These are phyloP conservation scores for Artemisia princeps DNA, from an alignment of 140 eudicot genomes.

Conservation along the genomic window DNA sequence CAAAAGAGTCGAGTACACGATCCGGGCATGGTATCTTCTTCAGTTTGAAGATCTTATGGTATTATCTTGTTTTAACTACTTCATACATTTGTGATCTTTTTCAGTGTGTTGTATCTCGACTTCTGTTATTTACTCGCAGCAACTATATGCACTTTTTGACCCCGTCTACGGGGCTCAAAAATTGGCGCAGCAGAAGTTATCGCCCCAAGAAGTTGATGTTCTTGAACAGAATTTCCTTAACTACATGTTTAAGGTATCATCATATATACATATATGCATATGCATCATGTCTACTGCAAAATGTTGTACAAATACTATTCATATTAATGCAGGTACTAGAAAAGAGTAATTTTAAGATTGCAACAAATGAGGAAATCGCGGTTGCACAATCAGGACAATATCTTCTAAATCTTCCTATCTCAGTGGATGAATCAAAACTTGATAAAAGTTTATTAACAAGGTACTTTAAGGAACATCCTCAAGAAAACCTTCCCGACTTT, in stretches of 20 bases:
- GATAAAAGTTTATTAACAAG: slow-evolving; percentile 68
- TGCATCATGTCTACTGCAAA: slow-evolving; percentile 23
- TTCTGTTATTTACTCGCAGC: slow-evolving; percentile 16
- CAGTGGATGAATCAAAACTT: slow-evolving; percentile 93
- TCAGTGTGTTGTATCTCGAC: neutral
- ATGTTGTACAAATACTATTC: neutral
- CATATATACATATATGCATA: neutral
- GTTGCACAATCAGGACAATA: slow-evolving; percentile 85
- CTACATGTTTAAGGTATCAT: slow-evolving; percentile 53
- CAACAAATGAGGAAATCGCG: slow-evolving; percentile 75
- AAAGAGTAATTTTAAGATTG: slow-evolving; percentile 83
- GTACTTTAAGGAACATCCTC: slow-evolving; percentile 65
- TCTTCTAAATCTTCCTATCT: slow-evolving; percentile 88
- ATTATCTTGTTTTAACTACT: neutral
- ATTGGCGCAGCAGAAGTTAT: slow-evolving; percentile 37
- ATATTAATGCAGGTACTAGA: slow-evolving; percentile 48
- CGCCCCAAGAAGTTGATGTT: slow-evolving; percentile 36
- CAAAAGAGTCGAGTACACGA: slow-evolving; percentile 73
- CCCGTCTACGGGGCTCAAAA: slow-evolving; percentile 36
- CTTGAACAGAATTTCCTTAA: slow-evolving; percentile 34
- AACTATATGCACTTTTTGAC: slow-evolving; percentile 36
- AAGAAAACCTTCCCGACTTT: slow-evolving; percentile 77
- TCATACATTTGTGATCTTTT: neutral
- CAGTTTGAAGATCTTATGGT: slow-evolving; percentile 59
- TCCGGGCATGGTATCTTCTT: slow-evolving; percentile 72